Percentiles rank a stretch among this genome's conserved stretches.
phyloP scores from a whole-genome alignment of 805 yeast species.

The Kurtzmaniella fragi region DNA sequence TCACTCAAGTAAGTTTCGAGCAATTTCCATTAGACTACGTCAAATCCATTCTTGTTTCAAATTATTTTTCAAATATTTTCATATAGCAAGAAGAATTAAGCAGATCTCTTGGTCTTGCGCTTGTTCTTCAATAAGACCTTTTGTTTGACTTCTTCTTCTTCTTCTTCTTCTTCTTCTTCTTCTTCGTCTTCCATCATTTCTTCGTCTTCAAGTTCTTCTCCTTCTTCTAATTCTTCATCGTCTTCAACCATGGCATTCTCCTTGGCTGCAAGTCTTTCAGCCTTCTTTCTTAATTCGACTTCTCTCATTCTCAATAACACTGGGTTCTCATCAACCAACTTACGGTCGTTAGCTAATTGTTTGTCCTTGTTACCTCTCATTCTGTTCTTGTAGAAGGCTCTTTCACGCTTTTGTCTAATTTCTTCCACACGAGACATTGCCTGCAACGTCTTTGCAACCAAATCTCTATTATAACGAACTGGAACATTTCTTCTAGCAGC shows the following conservation, averaged over 20 bases:
- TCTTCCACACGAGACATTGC: slow-evolving; percentile 96
- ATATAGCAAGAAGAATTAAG: too few species aligned
- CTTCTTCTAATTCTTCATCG: slow-evolving; percentile 38
- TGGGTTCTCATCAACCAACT: slow-evolving; percentile 83
- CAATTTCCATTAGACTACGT: too few species aligned
- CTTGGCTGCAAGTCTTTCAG: slow-evolving; percentile 64
- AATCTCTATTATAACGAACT: slow-evolving; percentile 93
- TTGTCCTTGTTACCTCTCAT: slow-evolving; percentile 95
- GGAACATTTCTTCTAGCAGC: slow-evolving; percentile 98
- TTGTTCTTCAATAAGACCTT: slow-evolving; percentile 64
- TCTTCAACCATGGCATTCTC: slow-evolving; percentile 44
- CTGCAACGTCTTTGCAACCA: slow-evolving; percentile 87
- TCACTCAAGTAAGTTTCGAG: too few species aligned
- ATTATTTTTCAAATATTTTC: too few species aligned
- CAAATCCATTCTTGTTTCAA: too few species aligned
- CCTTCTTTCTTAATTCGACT: slow-evolving; percentile 76
- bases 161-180: slow-evolving; percentile 35
- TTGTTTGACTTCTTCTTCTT: slow-evolving; percentile 44
- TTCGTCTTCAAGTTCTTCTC: slow-evolving; percentile 29
- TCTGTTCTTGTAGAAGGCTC: slow-evolving; percentile 98
- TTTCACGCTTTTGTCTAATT: slow-evolving; percentile 92
- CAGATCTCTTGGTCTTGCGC: slow-evolving; percentile 27
- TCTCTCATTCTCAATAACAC: slow-evolving; percentile 89
- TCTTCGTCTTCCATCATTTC: slow-evolving; percentile 47
- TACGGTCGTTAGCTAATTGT: slow-evolving; percentile 79